These are phyloP conservation scores for Pseudonitzschia pungens DNA, from an alignment of 108 stramenopile genomes.

Conservation along the genomic window DNA sequence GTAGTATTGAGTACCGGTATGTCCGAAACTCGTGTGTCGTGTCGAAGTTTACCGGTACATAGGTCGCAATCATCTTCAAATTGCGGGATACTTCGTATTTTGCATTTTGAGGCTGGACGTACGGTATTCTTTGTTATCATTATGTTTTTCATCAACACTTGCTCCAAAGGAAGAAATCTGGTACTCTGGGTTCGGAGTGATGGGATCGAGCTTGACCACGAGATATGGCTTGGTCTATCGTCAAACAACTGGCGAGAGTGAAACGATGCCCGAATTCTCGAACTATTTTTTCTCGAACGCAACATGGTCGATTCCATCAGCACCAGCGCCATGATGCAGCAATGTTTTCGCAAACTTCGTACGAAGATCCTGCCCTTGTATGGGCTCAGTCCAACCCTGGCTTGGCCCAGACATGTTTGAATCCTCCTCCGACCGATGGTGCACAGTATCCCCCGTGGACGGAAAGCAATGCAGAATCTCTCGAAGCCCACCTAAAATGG, in stretches of 20 bases:
- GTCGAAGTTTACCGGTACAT: too few relatives aligned
- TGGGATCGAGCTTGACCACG: not conserved
- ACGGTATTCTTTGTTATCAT: too few relatives aligned
- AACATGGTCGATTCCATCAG: not conserved
- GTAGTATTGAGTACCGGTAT: too few relatives aligned
- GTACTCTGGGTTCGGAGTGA: not conserved
- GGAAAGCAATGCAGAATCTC: constrained; percentile 17
- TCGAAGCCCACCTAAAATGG: constrained; percentile 60
- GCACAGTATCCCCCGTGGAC: not conserved
- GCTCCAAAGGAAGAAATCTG: not conserved
- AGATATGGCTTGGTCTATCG: constrained; percentile 1
- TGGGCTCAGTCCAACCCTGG: constrained; percentile 34
- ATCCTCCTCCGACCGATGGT: constrained; percentile 18
- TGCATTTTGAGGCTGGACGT: too few relatives aligned
- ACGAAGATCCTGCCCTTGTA: constrained; percentile 19
- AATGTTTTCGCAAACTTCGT: constrained; percentile 7
- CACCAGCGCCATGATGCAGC: not conserved
- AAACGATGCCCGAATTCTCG: not conserved
- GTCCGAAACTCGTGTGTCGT: too few relatives aligned
- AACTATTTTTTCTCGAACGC: not conserved
- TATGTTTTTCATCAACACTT: too few relatives aligned
- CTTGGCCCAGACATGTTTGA: constrained; percentile 27
- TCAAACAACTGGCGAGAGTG: not conserved
- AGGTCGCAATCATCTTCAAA: too few relatives aligned
- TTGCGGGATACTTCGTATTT: too few relatives aligned